Evolutionary conservation across 148 eudicot genomes (phyloP).

Genomic region (Silene uniflora): DNA sequence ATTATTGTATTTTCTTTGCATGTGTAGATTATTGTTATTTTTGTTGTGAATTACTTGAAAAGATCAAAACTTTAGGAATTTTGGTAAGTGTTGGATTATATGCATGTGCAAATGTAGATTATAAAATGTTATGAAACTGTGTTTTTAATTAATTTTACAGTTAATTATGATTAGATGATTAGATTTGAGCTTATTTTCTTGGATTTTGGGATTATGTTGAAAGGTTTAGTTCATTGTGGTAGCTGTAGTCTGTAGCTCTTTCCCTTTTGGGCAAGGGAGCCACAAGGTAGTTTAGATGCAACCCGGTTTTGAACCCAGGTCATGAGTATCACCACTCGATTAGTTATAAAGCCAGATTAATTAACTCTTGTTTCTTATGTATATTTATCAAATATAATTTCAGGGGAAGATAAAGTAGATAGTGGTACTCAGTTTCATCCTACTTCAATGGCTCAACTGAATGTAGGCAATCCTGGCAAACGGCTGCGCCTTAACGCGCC

Average conservation of each 20-base stretch:
- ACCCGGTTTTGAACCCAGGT: too few relatives aligned
- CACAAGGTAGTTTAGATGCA: too few relatives aligned
- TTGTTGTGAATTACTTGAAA: not conserved
- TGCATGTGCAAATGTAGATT: not conserved
- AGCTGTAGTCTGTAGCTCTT: not conserved
- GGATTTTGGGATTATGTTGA: not conserved
- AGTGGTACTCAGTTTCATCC: conserved; percentile 39
- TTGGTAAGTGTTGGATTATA: not conserved
- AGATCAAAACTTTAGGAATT: not conserved
- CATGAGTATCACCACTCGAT: too few relatives aligned
- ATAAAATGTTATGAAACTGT: too few relatives aligned
- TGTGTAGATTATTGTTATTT: not conserved
- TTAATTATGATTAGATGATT: conserved; percentile 5
- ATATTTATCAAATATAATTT: conserved; percentile 20
- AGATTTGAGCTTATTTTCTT: conserved; percentile 8
- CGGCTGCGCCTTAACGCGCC: conserved; percentile 51
- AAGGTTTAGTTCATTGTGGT: not conserved
- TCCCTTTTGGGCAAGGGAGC: not conserved
- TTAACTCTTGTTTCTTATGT: conserved; percentile 23
- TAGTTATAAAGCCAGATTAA: too few relatives aligned
- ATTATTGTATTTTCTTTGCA: not conserved
- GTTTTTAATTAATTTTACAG: not conserved
- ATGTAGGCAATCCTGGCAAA: conserved; percentile 50
- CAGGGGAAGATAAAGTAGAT: conserved; percentile 64
- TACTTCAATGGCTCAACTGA: conserved; percentile 40